Base-by-base conservation (phyloP, 768 basidiomycete species). In the Leucocoprinus birnbaumii region DNA sequence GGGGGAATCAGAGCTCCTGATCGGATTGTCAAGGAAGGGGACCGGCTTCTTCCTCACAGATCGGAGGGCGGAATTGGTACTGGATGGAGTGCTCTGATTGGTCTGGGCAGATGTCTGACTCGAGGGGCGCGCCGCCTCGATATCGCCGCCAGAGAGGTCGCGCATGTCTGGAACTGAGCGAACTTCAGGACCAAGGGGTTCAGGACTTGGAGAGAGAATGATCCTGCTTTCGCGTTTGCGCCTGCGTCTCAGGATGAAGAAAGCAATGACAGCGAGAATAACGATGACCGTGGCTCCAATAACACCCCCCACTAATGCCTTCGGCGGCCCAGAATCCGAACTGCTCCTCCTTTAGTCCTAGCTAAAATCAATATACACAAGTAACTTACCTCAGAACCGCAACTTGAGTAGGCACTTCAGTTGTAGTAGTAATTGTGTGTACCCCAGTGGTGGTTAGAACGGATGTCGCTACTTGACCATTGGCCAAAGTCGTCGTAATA, bases 201-300 rank as follows among this genome's bases (percentile, higher is more conserved):
- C 53, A 5, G 43, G 47, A 40, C 22, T 27, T 11, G 8, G 18
- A 31, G 45, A 37, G 2, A 55, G 53, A 25, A 41, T 26, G 38
- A 55, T 48, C 35, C 51, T 44, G 18, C 22, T 48, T 9, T 40
- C 38, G 18, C 25, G 46, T 19, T 13, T 37, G 53, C 53, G 46
- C n/a, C 40, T 47, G 37, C 35, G 53, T 37, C 53, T 55, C 37
- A 55, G 18, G 40, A 55, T 27, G 22, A 35, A 55, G 37, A 55
- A 55, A 14, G 46, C 53, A 16, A 55, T n/a, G n/a, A 55, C 19
- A 10, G 38, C 45, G 14, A 55, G 41, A 19, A 55, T 48, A 11
- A 55, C 38, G 35, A 55, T 41, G 21, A 48, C 46, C 3, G 46
- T 26, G 5, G 53, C 53, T 27, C 18, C 53, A 14, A 55, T 55